phyloP scores from a whole-genome alignment of 2,329 filamentous ascomycete genomes.

The Paecilomyces variotii region DNA sequence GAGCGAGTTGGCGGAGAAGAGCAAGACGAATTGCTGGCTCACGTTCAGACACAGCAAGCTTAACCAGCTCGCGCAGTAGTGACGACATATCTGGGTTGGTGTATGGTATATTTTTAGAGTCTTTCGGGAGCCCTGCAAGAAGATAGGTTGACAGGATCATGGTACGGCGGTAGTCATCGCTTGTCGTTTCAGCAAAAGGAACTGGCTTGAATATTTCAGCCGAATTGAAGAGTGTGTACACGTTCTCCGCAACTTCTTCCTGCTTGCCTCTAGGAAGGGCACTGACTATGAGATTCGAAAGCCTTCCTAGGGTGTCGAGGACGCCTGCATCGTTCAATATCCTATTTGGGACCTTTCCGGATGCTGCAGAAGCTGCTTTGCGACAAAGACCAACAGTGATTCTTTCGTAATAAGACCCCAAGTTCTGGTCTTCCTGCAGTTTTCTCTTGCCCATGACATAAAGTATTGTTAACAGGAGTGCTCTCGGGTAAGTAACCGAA shows the following conservation, averaged over 20 bases:
- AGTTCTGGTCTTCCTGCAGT: slow-evolving; percentile 33
- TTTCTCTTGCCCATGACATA: slow-evolving; percentile 52
- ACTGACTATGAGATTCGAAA: slow-evolving; percentile 53
- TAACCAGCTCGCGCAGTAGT: slow-evolving; percentile 28
- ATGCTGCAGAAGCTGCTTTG: slow-evolving; percentile 29
- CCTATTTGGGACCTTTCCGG: slow-evolving; percentile 24
- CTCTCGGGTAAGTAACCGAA: slow-evolving; percentile 48
- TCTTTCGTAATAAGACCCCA: slow-evolving; percentile 43
- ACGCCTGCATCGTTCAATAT: slow-evolving; percentile 44
- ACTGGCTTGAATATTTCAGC: slow-evolving; percentile 26
- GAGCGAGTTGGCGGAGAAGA: slow-evolving; percentile 34
- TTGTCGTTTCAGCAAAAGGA: slow-evolving; percentile 23
- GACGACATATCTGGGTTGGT: slow-evolving; percentile 21
- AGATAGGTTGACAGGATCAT: slow-evolving; percentile 52
- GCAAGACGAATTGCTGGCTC: slow-evolving; percentile 31
- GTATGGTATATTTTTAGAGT: slow-evolving; percentile 23
- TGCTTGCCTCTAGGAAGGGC: slow-evolving; percentile 46
- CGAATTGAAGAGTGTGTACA: slow-evolving; percentile 47
- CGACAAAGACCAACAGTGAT: slow-evolving; percentile 40
- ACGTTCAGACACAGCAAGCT: slow-evolving; percentile 21
- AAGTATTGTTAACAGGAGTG: slow-evolving; percentile 53
- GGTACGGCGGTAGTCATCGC: slow-evolving; percentile 32
- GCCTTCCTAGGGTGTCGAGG: slow-evolving; percentile 52
- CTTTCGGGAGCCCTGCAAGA: slow-evolving; percentile 44
- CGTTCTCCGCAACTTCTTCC: slow-evolving; percentile 43